These are phyloP conservation scores for Pichia sp. DNA, from an alignment of 1,139 yeast genomes.

Conservation along the genomic window DNA sequence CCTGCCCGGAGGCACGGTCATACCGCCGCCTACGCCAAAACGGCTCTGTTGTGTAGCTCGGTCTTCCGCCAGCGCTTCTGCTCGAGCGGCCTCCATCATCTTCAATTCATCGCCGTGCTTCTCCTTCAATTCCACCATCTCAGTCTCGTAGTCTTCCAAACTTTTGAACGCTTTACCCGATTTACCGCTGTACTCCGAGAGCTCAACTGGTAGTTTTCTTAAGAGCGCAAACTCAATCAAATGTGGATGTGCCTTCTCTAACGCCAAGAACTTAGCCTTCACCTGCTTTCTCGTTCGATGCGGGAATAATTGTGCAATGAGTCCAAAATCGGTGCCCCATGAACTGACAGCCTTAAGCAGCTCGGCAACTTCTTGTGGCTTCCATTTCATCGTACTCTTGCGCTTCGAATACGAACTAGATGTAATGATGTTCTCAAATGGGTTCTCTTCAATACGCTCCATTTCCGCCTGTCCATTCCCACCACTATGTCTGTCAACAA, in stretches of 20 bases:
- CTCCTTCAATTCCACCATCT: slow-evolving; percentile 38
- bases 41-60: slow-evolving; percentile 6
- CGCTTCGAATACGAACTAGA: slow-evolving; percentile 70
- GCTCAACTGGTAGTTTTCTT: slow-evolving; percentile 58
- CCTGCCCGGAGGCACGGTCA: slow-evolving; percentile 17
- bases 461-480: slow-evolving; percentile 26
- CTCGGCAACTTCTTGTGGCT: slow-evolving; percentile 57
- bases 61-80: slow-evolving; percentile 51
- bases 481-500: slow-evolving; percentile 55
- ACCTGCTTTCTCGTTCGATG: slow-evolving; percentile 81
- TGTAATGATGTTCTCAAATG: slow-evolving; percentile 69
- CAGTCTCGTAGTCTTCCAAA: slow-evolving; percentile 45
- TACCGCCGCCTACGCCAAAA: not conserved
- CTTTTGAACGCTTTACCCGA: slow-evolving; percentile 32
- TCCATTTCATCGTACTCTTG: slow-evolving; percentile 78
- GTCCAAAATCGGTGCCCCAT: slow-evolving; percentile 95
- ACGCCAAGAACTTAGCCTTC: slow-evolving; percentile 76
- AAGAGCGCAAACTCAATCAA: slow-evolving; percentile 69
- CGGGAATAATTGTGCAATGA: slow-evolving; percentile 85
- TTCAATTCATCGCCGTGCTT: slow-evolving; percentile 49
- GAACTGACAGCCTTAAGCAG: slow-evolving; percentile 76
- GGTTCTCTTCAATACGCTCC: slow-evolving; percentile 59
- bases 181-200: slow-evolving; percentile 45
- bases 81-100: slow-evolving; percentile 43
- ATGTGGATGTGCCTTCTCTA: slow-evolving; percentile 73